Conservation (phyloP, 371 early-diverging fungal genomes). For the Rhizomucor pusillus region DNA sequence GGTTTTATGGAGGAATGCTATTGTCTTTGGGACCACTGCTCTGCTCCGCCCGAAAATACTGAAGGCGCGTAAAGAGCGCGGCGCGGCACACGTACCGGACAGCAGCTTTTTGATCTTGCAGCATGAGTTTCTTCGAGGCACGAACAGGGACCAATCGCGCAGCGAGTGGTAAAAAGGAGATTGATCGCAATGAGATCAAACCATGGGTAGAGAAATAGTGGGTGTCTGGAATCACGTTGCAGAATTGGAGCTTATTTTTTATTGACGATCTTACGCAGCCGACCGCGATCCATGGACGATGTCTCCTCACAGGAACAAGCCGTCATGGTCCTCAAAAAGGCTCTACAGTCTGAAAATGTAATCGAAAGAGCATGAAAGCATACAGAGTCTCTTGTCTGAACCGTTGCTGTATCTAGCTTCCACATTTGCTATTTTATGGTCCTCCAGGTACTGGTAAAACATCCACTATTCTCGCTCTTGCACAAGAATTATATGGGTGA, state of each 20-base stretch:
- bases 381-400: slow-evolving; percentile 52
- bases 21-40: too few species aligned
- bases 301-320: slow-evolving; percentile 90
- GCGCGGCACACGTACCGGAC: background rate
- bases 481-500: slow-evolving; percentile 86
- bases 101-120: too few species aligned
- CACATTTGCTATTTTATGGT: slow-evolving; percentile 98
- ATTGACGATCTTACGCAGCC: slow-evolving; percentile 40
- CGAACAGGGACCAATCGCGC: slow-evolving; percentile 3
- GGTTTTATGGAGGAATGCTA: too few species aligned
- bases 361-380: slow-evolving; percentile 35
- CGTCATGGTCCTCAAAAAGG: slow-evolving; percentile 80
- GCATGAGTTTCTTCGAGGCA: slow-evolving; percentile 21
- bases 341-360: slow-evolving; percentile 84
- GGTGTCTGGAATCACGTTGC: slow-evolving; percentile 6
- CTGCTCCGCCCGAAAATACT: too few species aligned
- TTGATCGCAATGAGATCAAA: slow-evolving; percentile 22
- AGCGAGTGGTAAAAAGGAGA: slow-evolving; percentile 1
- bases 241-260: background rate
- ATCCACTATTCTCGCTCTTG: slow-evolving; percentile 92
- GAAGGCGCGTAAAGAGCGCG: too few species aligned
- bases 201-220: slow-evolving; percentile 88
- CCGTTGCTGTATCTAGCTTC: slow-evolving; percentile 89
- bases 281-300: slow-evolving; percentile 86
- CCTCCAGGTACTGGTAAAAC: slow-evolving; percentile 99